Evolutionary conservation across 495 filamentous ascomycete genomes (phyloP), one percentile per base, ranked within the genome.

Genomic region (Apiosordaria backusii): DNA sequence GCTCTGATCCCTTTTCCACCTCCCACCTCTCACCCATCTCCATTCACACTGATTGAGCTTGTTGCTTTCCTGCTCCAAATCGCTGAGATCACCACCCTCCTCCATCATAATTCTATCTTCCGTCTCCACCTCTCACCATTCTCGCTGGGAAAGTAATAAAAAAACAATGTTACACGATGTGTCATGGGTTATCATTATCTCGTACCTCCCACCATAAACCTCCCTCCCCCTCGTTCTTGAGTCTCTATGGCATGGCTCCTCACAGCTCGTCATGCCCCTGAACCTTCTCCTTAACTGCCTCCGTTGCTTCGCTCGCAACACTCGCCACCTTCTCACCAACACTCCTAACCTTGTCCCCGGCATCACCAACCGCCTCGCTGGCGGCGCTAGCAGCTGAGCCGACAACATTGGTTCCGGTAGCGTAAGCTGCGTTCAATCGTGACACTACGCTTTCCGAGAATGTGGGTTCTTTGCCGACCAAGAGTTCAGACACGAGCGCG

Each of bases 391-490:
- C 75, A 1, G 70, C 76, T 0, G 77, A 77, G 18, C 52, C 22
- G 21, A 55, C 0, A 75, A 64, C 16, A 69, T 23, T 55, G 52
- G 52, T 21, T 1, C 73, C 75, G 0, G 75, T 77, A 0, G 74
- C 72, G 57, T 87, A 86, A 0, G 87, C 90, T 2, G 85, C 86
- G 35, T 82, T 83, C 5, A 97, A 82, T 22, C 89, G 84, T 63
- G 80, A 87, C 79, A 92, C 84, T 0, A 93, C 89, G 64, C 88
- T 90, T 68, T 97, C 91, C 0, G 90, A 92, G 70, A 91, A 97
- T 16, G 87, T 84, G 4, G 91, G 89, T 73, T 97, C 91, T 75
- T 88, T 90, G 24, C 90, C 93, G 57, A 79, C 72, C 25, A 97
- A 78, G 3, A 97, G 79, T 70, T 97, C 92, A 15, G 88, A 89